Conservation (phyloP, 305 asterid species). For the Fraxinus baroniana region DNA sequence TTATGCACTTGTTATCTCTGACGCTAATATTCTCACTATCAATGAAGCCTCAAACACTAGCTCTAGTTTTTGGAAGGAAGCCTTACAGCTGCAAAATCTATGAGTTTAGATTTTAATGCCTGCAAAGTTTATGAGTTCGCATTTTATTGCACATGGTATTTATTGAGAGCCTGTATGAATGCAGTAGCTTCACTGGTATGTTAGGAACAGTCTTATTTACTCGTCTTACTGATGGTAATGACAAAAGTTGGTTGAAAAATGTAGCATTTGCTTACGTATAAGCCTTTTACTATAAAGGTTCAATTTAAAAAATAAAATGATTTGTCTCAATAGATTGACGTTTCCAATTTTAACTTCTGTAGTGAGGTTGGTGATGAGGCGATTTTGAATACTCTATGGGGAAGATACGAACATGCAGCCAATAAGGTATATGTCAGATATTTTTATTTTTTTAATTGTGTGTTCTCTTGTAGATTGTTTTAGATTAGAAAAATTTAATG, state of each 20-base stretch:
- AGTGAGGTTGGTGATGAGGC: constrained; percentile 95
- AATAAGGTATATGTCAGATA: constrained; percentile 56
- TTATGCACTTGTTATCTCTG: not conserved
- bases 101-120: not conserved
- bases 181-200: constrained; percentile 5
- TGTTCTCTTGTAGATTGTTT: not conserved
- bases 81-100: not conserved
- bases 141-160: not conserved
- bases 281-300: constrained; percentile 11
- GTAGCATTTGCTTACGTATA: not conserved
- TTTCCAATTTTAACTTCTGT: constrained; percentile 27
- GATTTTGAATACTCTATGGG: constrained; percentile 73
- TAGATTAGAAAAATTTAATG: constrained; percentile 1
- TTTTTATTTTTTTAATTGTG: constrained; percentile 17
- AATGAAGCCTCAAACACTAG: not conserved
- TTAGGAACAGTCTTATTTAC: not conserved
- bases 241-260: constrained; percentile 1
- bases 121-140: not conserved
- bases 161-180: not conserved
- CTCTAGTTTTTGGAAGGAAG: not conserved
- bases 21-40: not conserved
- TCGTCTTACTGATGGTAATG: constrained; percentile 11
- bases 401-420: constrained; percentile 56
- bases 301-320: constrained; percentile 4
- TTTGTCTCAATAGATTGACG: constrained; percentile 17